These are phyloP conservation scores for Paracamarosporium sp. DNA, from an alignment of 2,329 filamentous ascomycete genomes.

Conservation along the genomic window DNA sequence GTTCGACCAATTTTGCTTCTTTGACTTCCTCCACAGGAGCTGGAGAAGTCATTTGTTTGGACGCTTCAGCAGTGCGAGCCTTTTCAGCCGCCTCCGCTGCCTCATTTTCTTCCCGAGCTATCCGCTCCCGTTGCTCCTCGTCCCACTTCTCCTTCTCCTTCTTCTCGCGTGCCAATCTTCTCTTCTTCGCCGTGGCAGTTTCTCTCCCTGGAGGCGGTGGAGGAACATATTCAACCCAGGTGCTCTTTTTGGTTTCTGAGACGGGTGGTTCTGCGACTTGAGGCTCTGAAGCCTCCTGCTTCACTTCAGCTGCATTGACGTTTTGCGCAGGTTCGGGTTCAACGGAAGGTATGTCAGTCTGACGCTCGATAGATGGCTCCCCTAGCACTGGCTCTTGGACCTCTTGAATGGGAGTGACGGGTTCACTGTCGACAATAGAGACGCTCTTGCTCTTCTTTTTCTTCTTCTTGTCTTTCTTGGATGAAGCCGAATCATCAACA, in stretches of 20 bases:
- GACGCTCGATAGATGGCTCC: neutral
- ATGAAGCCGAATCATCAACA: constrained; percentile 3
- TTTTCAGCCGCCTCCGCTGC: neutral
- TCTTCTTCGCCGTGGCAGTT: neutral
- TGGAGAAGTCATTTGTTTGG: neutral
- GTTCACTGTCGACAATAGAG: constrained; percentile 9
- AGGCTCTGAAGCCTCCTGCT: neutral
- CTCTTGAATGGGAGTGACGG: constrained; percentile 7
- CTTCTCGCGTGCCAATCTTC: neutral
- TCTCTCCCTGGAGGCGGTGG: neutral
- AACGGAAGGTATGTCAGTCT: neutral
- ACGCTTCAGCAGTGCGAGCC: neutral
- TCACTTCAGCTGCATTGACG: neutral
- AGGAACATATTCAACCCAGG: neutral
- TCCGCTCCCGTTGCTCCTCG: neutral
- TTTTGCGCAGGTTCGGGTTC: neutral
- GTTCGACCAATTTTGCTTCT: neutral
- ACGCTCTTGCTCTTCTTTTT: constrained; percentile 15
- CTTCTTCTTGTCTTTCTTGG: constrained; percentile 19
- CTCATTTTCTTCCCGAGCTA: neutral
- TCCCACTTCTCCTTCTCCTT: constrained; percentile 1
- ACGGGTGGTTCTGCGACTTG: neutral
- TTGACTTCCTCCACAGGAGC: constrained; percentile 5
- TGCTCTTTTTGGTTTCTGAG: neutral
- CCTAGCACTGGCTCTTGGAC: neutral